Evolutionary conservation across 2,329 filamentous ascomycete genomes (phyloP).

Genomic region (Monosporascus sp.): DNA sequence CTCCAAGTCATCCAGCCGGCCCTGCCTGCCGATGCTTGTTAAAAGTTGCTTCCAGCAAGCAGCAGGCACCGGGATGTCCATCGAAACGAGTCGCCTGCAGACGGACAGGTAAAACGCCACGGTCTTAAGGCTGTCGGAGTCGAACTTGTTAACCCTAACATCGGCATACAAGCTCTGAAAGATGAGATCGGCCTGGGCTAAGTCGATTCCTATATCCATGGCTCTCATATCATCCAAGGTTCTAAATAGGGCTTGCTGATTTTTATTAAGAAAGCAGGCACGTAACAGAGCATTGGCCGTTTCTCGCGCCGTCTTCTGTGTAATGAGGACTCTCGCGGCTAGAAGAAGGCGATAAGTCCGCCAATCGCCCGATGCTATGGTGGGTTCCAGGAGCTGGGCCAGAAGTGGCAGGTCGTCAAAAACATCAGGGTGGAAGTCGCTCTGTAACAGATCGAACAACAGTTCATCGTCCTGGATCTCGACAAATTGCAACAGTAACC

Average conservation of each 20-base stretch:
- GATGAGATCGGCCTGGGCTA: slow-evolving; percentile 23
- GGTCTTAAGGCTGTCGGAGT: slow-evolving; percentile 13
- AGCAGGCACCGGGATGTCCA: slow-evolving; percentile 35
- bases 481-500: slow-evolving; percentile 61
- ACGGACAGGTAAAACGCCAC: slow-evolving; percentile 27
- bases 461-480: slow-evolving; percentile 46
- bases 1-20: slow-evolving; percentile 40
- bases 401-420: slow-evolving; percentile 43
- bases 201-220: slow-evolving; percentile 27
- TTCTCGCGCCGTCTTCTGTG: slow-evolving; percentile 22
- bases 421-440: slow-evolving; percentile 51
- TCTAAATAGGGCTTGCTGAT: slow-evolving; percentile 22
- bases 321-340: slow-evolving; percentile 33
- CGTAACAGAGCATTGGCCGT: slow-evolving; percentile 31
- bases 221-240: slow-evolving; percentile 34
- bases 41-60: slow-evolving; percentile 40
- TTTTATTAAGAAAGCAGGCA: slow-evolving; percentile 21
- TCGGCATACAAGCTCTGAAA: slow-evolving; percentile 22
- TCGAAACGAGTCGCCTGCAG: slow-evolving; percentile 31
- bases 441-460: slow-evolving; percentile 40
- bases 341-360: slow-evolving; percentile 38
- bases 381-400: slow-evolving; percentile 31
- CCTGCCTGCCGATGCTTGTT: slow-evolving; percentile 37
- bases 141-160: slow-evolving; percentile 8
- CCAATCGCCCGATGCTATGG: slow-evolving; percentile 34